These are phyloP conservation scores for Fusarium longipes DNA, from an alignment of 2,329 filamentous ascomycete species.

Conservation along the genomic window DNA sequence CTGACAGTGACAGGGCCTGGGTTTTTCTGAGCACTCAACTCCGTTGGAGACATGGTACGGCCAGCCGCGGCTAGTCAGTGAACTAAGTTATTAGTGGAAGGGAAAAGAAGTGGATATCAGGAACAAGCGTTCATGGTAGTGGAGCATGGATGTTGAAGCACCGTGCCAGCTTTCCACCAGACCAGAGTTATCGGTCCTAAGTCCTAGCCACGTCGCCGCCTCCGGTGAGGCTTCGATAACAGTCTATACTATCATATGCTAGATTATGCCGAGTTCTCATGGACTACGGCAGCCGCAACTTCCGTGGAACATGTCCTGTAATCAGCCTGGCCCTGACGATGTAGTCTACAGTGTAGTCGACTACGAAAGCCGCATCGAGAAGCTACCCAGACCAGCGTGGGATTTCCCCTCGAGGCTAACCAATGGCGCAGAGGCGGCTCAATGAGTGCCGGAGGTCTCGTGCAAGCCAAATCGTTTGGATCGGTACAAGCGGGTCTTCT, in stretches of 20 bases:
- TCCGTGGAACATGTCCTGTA: background rate
- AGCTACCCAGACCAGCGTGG: constrained; percentile 1
- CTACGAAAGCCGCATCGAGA: background rate
- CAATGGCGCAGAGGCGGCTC: constrained; percentile 16
- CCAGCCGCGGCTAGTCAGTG: constrained; percentile 45
- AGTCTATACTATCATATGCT: constrained; percentile 11
- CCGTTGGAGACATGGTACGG: constrained; percentile 38
- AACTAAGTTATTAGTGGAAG: constrained; percentile 30
- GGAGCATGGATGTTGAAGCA: constrained; percentile 25
- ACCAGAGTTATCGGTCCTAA: constrained; percentile 38
- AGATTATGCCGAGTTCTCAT: background rate
- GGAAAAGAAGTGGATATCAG: constrained; percentile 39
- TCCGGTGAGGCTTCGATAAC: constrained; percentile 33
- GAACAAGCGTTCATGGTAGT: constrained; percentile 33
- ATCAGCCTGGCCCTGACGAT: background rate
- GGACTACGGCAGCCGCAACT: background rate
- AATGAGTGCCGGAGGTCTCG: constrained; percentile 46
- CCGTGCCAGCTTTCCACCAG: constrained; percentile 29
- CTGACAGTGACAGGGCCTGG: constrained; percentile 43
- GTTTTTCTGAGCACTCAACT: constrained; percentile 30
- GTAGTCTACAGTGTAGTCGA: constrained; percentile 6
- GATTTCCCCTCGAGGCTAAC: constrained; percentile 8
- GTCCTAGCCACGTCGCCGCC: constrained; percentile 33
- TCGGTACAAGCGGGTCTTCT: constrained; percentile 42
- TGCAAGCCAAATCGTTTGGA: constrained; percentile 46